Percentiles rank a stretch among this genome's conserved stretches.
These are phyloP conservation scores for Nidula niveotomentosa DNA, from an alignment of 1,284 basidiomycete species.

Conservation along the genomic window DNA sequence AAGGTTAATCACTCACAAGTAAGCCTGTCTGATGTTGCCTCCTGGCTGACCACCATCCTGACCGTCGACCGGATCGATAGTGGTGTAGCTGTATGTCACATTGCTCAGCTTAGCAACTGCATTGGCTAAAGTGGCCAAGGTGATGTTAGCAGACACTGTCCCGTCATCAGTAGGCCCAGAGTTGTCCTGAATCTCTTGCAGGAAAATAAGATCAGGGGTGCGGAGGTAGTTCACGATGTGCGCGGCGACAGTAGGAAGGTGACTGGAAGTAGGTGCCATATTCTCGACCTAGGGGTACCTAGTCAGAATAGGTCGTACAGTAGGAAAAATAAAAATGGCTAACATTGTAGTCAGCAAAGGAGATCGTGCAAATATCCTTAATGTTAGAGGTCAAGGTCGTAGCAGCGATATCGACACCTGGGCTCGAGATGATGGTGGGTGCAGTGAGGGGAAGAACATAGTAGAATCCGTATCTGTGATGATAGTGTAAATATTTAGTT, in stretches of 20 bases:
- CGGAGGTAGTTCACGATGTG: conserved; percentile 54
- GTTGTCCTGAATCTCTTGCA: conserved; percentile 71
- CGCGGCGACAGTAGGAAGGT: conserved; percentile 48
- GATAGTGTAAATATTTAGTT: not conserved
- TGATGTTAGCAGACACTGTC: conserved; percentile 52
- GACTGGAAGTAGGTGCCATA: conserved; percentile 48
- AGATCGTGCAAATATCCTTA: conserved; percentile 43
- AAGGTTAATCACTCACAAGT: conserved; percentile 34
- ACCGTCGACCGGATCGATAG: conserved; percentile 52
- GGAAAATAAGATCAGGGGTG: conserved; percentile 59
- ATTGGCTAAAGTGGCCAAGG: conserved; percentile 48
- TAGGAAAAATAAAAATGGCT: not conserved
- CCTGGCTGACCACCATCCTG: conserved; percentile 64
- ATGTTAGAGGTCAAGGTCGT: conserved; percentile 36
- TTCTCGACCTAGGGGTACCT: conserved; percentile 50
- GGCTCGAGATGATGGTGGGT: conserved; percentile 41
- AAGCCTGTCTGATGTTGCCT: conserved; percentile 65
- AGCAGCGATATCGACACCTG: conserved; percentile 30
- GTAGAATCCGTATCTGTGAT: conserved; percentile 48
- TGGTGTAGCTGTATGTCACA: conserved; percentile 47
- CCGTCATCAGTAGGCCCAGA: conserved; percentile 57
- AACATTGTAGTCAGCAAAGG: conserved; percentile 60
- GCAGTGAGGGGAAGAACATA: conserved; percentile 57
- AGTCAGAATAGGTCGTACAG: not conserved
- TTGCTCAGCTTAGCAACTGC: conserved; percentile 47